These are phyloP conservation scores for Pestalotiopsis sp. DNA, from an alignment of 2,329 filamentous ascomycete species.

Conservation along the genomic window DNA sequence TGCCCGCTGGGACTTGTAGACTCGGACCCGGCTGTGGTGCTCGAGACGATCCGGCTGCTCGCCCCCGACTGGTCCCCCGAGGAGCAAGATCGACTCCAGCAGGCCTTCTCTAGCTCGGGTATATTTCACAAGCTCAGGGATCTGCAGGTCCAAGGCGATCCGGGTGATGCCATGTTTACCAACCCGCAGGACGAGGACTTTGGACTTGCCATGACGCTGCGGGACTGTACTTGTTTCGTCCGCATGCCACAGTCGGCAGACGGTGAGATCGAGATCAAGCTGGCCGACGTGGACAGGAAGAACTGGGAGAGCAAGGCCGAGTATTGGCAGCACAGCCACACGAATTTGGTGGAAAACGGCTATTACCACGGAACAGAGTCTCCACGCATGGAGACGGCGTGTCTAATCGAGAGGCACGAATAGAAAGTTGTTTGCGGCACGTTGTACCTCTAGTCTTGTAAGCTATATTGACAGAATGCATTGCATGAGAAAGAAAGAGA, in stretches of 20 bases:
- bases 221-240: slow-evolving; percentile 78
- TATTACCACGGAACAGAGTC: slow-evolving; percentile 57
- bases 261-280: slow-evolving; percentile 52
- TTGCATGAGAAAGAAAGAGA: neutral
- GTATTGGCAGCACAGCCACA: slow-evolving; percentile 70
- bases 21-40: slow-evolving; percentile 45
- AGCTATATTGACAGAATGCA: neutral
- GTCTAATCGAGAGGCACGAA: slow-evolving; percentile 18
- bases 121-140: slow-evolving; percentile 39
- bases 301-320: slow-evolving; percentile 65
- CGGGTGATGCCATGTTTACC: slow-evolving; percentile 44
- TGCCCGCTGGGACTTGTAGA: slow-evolving; percentile 69
- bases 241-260: slow-evolving; percentile 48
- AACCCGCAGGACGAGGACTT: slow-evolving; percentile 48
- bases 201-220: slow-evolving; percentile 75
- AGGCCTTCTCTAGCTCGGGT: slow-evolving; percentile 39
- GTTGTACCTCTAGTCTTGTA: neutral
- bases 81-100: slow-evolving; percentile 34
- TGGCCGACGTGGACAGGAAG: slow-evolving; percentile 81
- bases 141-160: slow-evolving; percentile 42
- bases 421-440: neutral
- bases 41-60: slow-evolving; percentile 44
- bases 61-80: slow-evolving; percentile 33
- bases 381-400: slow-evolving; percentile 29
- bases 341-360: slow-evolving; percentile 63